These are phyloP conservation scores for Chaetothyriales sp. DNA, from an alignment of 2,329 filamentous ascomycete genomes.

Conservation along the genomic window DNA sequence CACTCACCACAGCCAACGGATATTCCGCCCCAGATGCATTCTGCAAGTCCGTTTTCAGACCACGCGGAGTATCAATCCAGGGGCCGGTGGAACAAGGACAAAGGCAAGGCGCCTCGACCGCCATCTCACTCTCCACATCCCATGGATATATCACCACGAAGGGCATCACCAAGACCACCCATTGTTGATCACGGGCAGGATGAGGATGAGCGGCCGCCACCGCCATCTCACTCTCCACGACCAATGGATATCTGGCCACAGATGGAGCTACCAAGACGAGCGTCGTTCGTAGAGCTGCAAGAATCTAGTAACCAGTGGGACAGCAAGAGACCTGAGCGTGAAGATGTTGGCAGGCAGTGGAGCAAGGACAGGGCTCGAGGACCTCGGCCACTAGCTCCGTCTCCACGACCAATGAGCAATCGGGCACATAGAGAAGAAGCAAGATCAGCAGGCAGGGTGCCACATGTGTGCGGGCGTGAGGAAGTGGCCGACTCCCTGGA, in stretches of 20 bases:
- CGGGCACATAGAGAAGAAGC: no score
- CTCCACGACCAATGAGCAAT: no score
- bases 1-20: slow-evolving; percentile 1
- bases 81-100: background rate
- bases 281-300: no score
- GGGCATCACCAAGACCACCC: background rate
- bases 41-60: background rate
- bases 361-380: slow-evolving; percentile 1
- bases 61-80: background rate
- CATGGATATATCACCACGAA: slow-evolving; percentile 7
- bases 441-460: no score
- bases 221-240: slow-evolving; percentile 13
- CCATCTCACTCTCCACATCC: slow-evolving; percentile 16
- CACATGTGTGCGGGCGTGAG: no score
- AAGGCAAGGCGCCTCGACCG: slow-evolving; percentile 10
- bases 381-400: slow-evolving; percentile 4
- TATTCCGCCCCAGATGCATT: background rate
- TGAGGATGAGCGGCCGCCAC: no score
- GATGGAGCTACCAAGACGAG: no score
- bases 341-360: background rate
- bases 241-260: slow-evolving; percentile 11
- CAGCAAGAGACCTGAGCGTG: background rate
- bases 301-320: no score
- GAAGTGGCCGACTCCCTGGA: no score
- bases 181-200: background rate